Base-by-base conservation (phyloP, 352 stramenopile genomes). In the Saprolegnia parasitica region DNA sequence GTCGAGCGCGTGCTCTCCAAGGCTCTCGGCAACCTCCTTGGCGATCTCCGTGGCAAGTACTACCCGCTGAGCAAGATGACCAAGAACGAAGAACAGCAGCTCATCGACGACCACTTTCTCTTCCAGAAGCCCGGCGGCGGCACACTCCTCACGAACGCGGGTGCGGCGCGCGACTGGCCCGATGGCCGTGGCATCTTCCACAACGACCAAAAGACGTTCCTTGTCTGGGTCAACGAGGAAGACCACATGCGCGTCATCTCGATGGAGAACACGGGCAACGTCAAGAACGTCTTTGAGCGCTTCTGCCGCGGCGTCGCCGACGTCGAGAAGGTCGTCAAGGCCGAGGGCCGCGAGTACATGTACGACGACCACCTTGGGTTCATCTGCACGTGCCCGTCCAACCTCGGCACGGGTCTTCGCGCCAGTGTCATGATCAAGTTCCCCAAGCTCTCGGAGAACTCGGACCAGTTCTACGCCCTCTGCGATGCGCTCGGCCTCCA, bases 291-390 rank as follows among this genome's bases (percentile, higher is more conserved):
- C 32, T 97, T 97, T 73, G 83, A 87, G 29, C 84, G 83, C 62
- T 87, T 97, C 66, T 84, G 74, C 18, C 76, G 82, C 49, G 82
- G 88, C 72, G 50, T 82, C n/a, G 77, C 76, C 42, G 72, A 81
- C 56, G 73, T 86, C 57, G 74, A 89, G 78, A 75, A 78, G 68
- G 67, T 76, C 23, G 77, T 87, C 40, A 83, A 90, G 74, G 79
- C 62, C 35, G 76, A 90, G 54, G 78, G 78, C 11, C 77, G 77
- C 62, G 79, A 86, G 72, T 83, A 85, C 77, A 96, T 95, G 86
- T 87, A 93, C 79, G 84, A 95, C 72, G 81, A 96, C n/a, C 88
- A 91, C 75, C 81, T 89, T 18, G 88, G 88, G 2, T 96, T 96
- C 67, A 68, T 96, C 20, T 78, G 86, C 71, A 95, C 88, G 55